Percentiles rank a stretch among this genome's conserved stretches.
Evolutionary conservation across 2,329 filamentous ascomycete species (phyloP).

Genomic region (Penicillium expansum): DNA sequence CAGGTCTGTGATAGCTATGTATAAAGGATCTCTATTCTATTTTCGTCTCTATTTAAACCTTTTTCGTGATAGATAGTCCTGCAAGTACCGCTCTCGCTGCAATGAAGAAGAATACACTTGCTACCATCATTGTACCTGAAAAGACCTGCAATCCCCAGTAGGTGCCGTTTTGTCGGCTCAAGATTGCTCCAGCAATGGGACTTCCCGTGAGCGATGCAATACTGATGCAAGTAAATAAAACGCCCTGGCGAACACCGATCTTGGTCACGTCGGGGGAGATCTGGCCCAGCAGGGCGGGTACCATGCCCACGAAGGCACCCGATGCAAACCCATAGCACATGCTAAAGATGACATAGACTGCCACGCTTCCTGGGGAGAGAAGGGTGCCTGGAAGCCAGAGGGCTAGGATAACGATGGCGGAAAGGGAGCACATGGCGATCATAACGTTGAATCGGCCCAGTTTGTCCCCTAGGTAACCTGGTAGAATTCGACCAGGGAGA

Average conservation of each 20-base stretch:
- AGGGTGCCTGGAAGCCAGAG: slow-evolving; percentile 9
- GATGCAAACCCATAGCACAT: slow-evolving; percentile 66
- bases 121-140: slow-evolving; percentile 53
- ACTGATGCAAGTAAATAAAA: slow-evolving; percentile 59
- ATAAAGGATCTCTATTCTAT: no score
- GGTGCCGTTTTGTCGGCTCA: slow-evolving; percentile 47
- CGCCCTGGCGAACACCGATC: slow-evolving; percentile 65
- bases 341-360: slow-evolving; percentile 61
- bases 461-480: slow-evolving; percentile 54
- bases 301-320: slow-evolving; percentile 62
- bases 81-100: slow-evolving; percentile 18
- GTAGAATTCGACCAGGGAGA: slow-evolving; percentile 56
- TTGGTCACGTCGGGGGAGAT: slow-evolving; percentile 63
- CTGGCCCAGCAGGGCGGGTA: slow-evolving; percentile 64
- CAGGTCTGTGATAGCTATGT: not conserved
- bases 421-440: slow-evolving; percentile 13
- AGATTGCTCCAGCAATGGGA: slow-evolving; percentile 64
- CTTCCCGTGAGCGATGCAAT: slow-evolving; percentile 64
- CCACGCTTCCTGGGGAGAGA: slow-evolving; percentile 49
- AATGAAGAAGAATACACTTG: slow-evolving; percentile 40
- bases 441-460: slow-evolving; percentile 22
- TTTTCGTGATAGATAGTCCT: slow-evolving; percentile 3
- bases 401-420: slow-evolving; percentile 27
- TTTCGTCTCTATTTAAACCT: not conserved
- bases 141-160: slow-evolving; percentile 65